phyloP scores from a whole-genome alignment of 176 grass and related monocot species.

The Ananas comosus region DNA sequence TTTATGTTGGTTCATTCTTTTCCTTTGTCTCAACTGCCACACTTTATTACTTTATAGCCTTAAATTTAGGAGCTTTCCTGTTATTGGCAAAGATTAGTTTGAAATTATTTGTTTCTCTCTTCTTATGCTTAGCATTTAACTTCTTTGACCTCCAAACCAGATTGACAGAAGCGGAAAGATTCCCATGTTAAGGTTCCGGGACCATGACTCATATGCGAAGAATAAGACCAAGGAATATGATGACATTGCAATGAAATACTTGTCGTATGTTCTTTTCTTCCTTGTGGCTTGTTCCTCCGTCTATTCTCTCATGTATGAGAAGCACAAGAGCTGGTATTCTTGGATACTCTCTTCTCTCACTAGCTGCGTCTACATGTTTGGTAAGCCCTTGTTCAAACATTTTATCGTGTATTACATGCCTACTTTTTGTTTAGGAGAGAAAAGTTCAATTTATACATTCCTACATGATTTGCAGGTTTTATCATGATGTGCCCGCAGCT shows the following conservation, averaged over 20 bases:
- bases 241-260: conserved; percentile 93
- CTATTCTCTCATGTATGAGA: conserved; percentile 90
- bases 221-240: conserved; percentile 99
- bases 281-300: conserved; percentile 57
- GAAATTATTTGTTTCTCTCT: neutral
- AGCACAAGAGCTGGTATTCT: conserved; percentile 99
- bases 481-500: conserved; percentile 99
- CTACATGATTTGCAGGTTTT: conserved; percentile 57
- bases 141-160: conserved; percentile 27
- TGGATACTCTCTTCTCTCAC: conserved; percentile 99
- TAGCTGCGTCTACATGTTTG: conserved; percentile 99
- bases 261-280: conserved; percentile 79
- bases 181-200: conserved; percentile 71
- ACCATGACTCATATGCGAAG: conserved; percentile 84
- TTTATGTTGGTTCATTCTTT: too few relatives aligned
- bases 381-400: conserved; percentile 27
- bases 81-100: too few relatives aligned
- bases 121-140: conserved; percentile 8
- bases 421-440: conserved; percentile 2
- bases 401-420: neutral
- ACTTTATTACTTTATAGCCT: too few relatives aligned
- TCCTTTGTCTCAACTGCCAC: too few relatives aligned
- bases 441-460: conserved; percentile 10
- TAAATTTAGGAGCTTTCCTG: too few relatives aligned
- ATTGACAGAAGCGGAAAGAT: conserved; percentile 87